Evolutionary conservation across 2,329 filamentous ascomycete genomes (phyloP), one percentile per base, ranked within the genome.

Genomic region (Aspergillus viridinutans): DNA sequence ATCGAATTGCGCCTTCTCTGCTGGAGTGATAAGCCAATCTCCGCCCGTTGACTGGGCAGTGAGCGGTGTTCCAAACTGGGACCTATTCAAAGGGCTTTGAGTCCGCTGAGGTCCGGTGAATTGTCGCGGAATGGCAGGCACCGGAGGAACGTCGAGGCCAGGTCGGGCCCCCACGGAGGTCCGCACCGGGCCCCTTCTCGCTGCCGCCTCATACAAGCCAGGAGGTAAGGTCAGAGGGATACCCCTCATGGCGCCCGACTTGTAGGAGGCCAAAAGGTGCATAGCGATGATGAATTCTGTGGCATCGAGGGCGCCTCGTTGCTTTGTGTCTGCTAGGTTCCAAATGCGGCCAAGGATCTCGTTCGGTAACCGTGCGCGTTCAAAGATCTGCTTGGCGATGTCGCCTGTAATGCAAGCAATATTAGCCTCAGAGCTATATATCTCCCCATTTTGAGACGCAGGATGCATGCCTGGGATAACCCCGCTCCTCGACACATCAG

Each of bases 211-310:
- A 69, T 95, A 96, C 4, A 99, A 80, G 10, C 88, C 90, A 12
- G 90, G 86, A 5, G 94, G 94, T 2, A 99, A 83, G 26, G 89
- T 85, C 59, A 80, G 88, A 1, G 94, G 94, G 56, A 97, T 81
- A 21, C 84, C 86, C 61, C 90, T 87, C 72, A 99, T 83, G 29
- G 86, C 82, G 23, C 92, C 90, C 12, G 87, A 89, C 80, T 96
- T 96, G 77, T 90, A 91, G 12, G 92, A 96, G 14, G 91, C 93
- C 60, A 99, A 82, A 59, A 99, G 80, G 74, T 99, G 94, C 94
- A 99, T 99, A 49, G 94, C 94, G 69, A 99, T 95, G 70, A 96
- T 90, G 72, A 99, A 99, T 68, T 97, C 94, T 14, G 92, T 93
- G 66, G 87, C 82, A 57, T 92, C 89, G 38, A 99, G 81, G 32